Percentiles rank a stretch among this genome's conserved stretches.
phyloP scores from a whole-genome alignment of 2,329 filamentous ascomycete species.

The Paraphoma sp. region DNA sequence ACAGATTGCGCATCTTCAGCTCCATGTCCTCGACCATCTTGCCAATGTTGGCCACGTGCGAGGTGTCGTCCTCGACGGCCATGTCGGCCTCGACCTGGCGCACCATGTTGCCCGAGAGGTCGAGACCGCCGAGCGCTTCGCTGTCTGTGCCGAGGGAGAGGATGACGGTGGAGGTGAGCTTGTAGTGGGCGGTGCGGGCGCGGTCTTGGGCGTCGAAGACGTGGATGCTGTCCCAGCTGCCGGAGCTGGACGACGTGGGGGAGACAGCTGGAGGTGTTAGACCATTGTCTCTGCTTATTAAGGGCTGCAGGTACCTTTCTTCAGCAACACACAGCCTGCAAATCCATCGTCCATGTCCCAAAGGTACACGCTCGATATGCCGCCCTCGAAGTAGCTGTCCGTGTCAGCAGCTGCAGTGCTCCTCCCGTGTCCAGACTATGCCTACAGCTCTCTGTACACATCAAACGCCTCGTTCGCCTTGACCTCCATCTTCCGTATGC shows the following conservation, averaged over 20 bases:
- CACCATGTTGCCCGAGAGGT: slow-evolving; percentile 97
- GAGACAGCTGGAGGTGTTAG: slow-evolving; percentile 64
- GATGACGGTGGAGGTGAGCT: slow-evolving; percentile 96
- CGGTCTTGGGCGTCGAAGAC: slow-evolving; percentile 97
- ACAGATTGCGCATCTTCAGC: slow-evolving; percentile 96
- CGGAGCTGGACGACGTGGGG: slow-evolving; percentile 70
- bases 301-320: slow-evolving; percentile 83
- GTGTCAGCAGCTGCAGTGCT: slow-evolving; percentile 24
- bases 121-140: slow-evolving; percentile 78
- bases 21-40: slow-evolving; percentile 97
- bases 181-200: slow-evolving; percentile 92
- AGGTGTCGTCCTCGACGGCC: slow-evolving; percentile 85
- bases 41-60: slow-evolving; percentile 95
- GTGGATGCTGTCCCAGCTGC: slow-evolving; percentile 97
- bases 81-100: slow-evolving; percentile 93
- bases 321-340: slow-evolving; percentile 91
- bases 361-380: slow-evolving; percentile 94
- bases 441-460: slow-evolving; percentile 85
- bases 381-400: slow-evolving; percentile 85
- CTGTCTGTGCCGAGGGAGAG: slow-evolving; percentile 77
- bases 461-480: slow-evolving; percentile 96
- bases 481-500: slow-evolving; percentile 92
- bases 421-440: slow-evolving; percentile 14
- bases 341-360: slow-evolving; percentile 99
- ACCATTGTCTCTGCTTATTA: too few species aligned